Conservation (phyloP, 495 filamentous ascomycete species). For the Tuber indicum region DNA sequence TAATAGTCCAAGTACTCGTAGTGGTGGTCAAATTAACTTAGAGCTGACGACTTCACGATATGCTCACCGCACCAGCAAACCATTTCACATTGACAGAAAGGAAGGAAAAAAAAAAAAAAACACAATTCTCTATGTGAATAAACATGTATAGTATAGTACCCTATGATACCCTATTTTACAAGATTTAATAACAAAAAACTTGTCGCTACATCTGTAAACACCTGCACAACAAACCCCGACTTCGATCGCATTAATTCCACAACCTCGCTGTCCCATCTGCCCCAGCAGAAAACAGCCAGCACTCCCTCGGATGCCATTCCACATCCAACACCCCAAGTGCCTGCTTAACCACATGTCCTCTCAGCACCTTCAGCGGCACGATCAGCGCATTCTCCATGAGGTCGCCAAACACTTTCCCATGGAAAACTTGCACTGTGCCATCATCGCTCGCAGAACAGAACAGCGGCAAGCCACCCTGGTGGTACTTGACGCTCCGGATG, state of each 20-base stretch:
- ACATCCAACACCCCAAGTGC: slow-evolving; percentile 86
- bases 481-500: slow-evolving; percentile 78
- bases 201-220: no score
- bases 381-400: slow-evolving; percentile 93
- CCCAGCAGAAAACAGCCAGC: slow-evolving; percentile 88
- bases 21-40: not conserved
- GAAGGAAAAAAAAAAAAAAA: not conserved
- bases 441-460: slow-evolving; percentile 93
- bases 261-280: slow-evolving; percentile 84
- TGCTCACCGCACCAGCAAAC: not conserved
- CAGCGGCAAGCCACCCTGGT: slow-evolving; percentile 73
- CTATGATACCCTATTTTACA: not conserved
- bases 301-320: slow-evolving; percentile 87
- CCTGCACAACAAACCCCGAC: not conserved
- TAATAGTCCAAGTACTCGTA: not conserved
- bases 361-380: slow-evolving; percentile 89
- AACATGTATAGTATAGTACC: not conserved
- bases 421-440: slow-evolving; percentile 89
- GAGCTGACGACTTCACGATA: not conserved
- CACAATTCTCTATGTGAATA: not conserved
- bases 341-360: slow-evolving; percentile 73
- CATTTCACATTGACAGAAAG: not conserved
- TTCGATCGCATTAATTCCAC: slow-evolving; percentile 49
- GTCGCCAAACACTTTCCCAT: slow-evolving; percentile 88
- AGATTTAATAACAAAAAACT: not conserved